These are phyloP conservation scores for Lactarius trivialis DNA, from an alignment of 768 basidiomycete genomes.

Conservation along the genomic window DNA sequence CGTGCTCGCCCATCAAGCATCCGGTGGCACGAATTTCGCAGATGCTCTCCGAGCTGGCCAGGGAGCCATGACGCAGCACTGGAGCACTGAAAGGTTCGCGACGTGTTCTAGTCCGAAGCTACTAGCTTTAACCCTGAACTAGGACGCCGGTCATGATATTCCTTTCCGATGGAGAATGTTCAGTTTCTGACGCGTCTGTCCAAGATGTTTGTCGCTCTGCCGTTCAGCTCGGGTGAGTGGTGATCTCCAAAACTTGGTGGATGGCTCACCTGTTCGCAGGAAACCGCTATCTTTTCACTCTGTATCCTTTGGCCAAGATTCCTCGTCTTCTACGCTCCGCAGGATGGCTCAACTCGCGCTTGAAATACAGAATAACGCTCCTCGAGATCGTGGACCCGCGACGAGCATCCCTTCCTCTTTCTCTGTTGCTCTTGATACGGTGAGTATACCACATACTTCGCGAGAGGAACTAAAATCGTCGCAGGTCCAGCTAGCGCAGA, in stretches of 20 bases:
- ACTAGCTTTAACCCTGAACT: slow-evolving; percentile 6
- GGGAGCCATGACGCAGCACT: slow-evolving; percentile 37
- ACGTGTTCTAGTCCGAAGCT: not conserved
- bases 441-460: not conserved
- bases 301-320: slow-evolving; percentile 43
- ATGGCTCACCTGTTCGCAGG: slow-evolving; percentile 27
- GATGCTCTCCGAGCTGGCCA: slow-evolving; percentile 36
- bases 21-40: slow-evolving; percentile 40
- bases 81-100: slow-evolving; percentile 45
- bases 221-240: slow-evolving; percentile 37
- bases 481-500: slow-evolving; percentile 48
- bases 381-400: slow-evolving; percentile 30
- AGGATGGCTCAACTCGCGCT: slow-evolving; percentile 47
- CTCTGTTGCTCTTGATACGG: slow-evolving; percentile 33
- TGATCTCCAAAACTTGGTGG: not conserved
- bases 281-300: slow-evolving; percentile 52
- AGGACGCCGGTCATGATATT: slow-evolving; percentile 51
- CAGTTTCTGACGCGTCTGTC: slow-evolving; percentile 32
- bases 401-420: slow-evolving; percentile 31
- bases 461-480: not conserved
- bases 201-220: slow-evolving; percentile 38
- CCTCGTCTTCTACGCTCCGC: slow-evolving; percentile 30
- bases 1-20: slow-evolving; percentile 31
- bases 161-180: slow-evolving; percentile 50
- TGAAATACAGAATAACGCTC: slow-evolving; percentile 40